phyloP scores from a whole-genome alignment of 2,329 filamentous ascomycete species.

The Neurospora sp. region DNA sequence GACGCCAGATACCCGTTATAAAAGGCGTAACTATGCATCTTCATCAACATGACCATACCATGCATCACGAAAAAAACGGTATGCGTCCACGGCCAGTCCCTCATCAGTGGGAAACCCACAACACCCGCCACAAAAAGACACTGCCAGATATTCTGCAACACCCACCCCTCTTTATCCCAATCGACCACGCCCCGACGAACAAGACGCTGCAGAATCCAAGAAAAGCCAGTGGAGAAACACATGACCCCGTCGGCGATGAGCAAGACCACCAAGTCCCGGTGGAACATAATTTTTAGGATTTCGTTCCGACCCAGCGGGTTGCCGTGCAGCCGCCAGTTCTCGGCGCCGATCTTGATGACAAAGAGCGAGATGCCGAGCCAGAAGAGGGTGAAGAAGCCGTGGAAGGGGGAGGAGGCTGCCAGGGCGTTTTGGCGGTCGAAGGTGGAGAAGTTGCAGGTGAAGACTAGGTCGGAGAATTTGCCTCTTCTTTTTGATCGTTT shows the following conservation, averaged over 20 bases:
- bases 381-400: conserved; percentile 72
- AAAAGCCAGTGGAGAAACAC: conserved; percentile 55
- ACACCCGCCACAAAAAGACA: conserved; percentile 50
- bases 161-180: conserved; percentile 63
- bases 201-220: conserved; percentile 56
- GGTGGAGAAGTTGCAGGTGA: conserved; percentile 62
- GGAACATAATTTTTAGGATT: conserved; percentile 59
- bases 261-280: conserved; percentile 41
- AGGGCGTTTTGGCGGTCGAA: conserved; percentile 64
- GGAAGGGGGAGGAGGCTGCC: conserved; percentile 59
- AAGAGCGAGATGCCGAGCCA: conserved; percentile 62
- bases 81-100: conserved; percentile 77
- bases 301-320: conserved; percentile 61
- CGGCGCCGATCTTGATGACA: conserved; percentile 55
- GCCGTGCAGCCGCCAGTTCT: conserved; percentile 61
- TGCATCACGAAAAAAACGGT: conserved; percentile 71
- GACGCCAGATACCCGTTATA: conserved; percentile 67
- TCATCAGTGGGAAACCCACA: conserved; percentile 55
- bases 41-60: conserved; percentile 70
- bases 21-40: conserved; percentile 71
- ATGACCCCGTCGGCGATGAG: conserved; percentile 59
- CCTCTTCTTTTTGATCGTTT: not conserved
- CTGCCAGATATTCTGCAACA: conserved; percentile 70
- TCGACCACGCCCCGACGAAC: conserved; percentile 43
- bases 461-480: conserved; percentile 50